Base-by-base conservation (phyloP, 306 rosid species). In the Heteromeles arbutifolia region DNA sequence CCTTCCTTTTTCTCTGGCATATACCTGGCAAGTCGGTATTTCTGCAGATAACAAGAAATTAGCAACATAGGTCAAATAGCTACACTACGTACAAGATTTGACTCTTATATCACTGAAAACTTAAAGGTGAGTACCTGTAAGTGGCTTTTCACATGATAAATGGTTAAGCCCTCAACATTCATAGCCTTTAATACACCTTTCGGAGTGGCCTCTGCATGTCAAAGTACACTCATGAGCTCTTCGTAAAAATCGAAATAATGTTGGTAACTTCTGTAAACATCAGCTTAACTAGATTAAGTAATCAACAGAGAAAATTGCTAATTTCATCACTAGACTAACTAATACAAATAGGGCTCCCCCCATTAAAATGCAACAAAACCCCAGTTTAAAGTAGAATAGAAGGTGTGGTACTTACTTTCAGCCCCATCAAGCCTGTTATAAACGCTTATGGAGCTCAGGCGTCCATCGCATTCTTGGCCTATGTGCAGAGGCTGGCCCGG, bases 61-160 rank as follows among this genome's bases (percentile, higher is more conserved):
- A 22, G 32, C 26, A 59, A 48, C 6, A 28, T 3, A 13, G 6
- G 25, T 70, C 54, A 69, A 45, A 75, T 74, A 28, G 67, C 43
- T 53, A 62, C 25, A 65, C 1, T 24, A 11, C 76, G 13, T 44
- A 61, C 65, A 58, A 5, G 58, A 68, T 18, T 28, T 24, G 18
- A 41, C 15, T 65, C 32, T 18, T 11, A 65, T 65, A 37, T 54
- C 44, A 29, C 28, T n/a, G 39, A 62, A 63, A 59, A 10, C 52
- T 58, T 53, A 63, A 9, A 76, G 50, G 26, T 17, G 26, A 69
- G 18, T 73, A 84, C 87, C 87, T 84, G 87, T 41, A 84, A 84
- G 80, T 84, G 87, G 61, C 87, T 84, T 69, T 84, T 84, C 74
- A 84, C 87, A 69, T 84, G 87, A 68, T 84, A 84, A 52, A 84